Evolutionary conservation across 2,329 filamentous ascomycete genomes (phyloP), one percentile per base, ranked within the genome.

Genomic region (Neocatenulostroma microsporum): DNA sequence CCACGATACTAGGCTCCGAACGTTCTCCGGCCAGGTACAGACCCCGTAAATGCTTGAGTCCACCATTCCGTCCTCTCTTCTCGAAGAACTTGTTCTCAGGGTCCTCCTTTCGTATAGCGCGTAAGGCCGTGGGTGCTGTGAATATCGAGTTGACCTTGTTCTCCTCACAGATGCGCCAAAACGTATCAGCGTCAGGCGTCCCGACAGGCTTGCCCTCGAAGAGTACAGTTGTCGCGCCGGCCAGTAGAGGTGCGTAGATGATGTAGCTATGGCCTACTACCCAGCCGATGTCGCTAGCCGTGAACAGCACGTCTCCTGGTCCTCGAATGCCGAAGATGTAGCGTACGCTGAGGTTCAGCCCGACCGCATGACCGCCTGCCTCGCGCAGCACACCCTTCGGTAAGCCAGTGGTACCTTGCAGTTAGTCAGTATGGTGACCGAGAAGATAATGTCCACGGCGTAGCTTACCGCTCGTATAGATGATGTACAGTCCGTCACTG

Each of bases 151-250:
- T 93, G 37, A 93, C 86, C 52, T 80, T 80, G 67, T 95, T 82
- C 51, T 93, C 83, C 47, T 87, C 80, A 3, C 93, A 39, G 13
- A 94, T 76, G 2, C 87, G 72, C 88, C 88, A 96, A 57, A 95
- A 91, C 0, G 82, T 82, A 5, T 84, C 82, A 1, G 86, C 83
- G 50, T 94, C 80, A 0, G 88, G 88, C 0, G 87, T 94, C 4
- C 87, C 87, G 10, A 94, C 71, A 0, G 88, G 88, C 49, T 95
- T 95, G n/a, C 88, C 89, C 63, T 95, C 88, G 58, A 87, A 95
- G 0, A 95, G 68, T 1, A 95, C 76, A 0, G 86, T 94, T 1
- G 87, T 80, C 2, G 88, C 87, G 4, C 88, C 88, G 1, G 82
- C 77, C 2, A 95, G 73, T 5, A 96, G 73, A 10, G 88, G 88